Evolutionary conservation across 768 basidiomycete species (phyloP), one percentile per base, ranked within the genome.

Genomic region (Trametes sanguinea): DNA sequence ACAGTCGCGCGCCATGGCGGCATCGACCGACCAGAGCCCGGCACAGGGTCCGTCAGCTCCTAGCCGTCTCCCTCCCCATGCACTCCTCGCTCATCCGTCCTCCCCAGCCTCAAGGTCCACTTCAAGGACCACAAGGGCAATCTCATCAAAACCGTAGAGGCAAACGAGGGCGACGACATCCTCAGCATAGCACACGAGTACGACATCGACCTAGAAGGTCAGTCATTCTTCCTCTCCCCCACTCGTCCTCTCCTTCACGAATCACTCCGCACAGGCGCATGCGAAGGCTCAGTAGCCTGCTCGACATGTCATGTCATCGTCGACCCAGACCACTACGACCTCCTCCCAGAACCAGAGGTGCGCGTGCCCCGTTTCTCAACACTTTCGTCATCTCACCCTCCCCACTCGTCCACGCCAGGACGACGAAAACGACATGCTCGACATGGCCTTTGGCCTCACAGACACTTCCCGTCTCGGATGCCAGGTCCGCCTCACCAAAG

Each of bases 341-440:
- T 83, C 50, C 82, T 98, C 2, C 89, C 92, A 1, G 96, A 98
- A 70, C 95, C 96, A 4, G 91, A 71, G 67, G 71, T 70, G 16
- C 29, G 66, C 51, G 2, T 14, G 6, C 27, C 47, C 22, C 30
- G 27, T 22, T 43, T n/a, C 42, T 17, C 46, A 4, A 42, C n/a
- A 2, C 39, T 51, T 17, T 17, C 32, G 2, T 22, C 42, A 13
- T 46, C 27, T 33, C 27, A 22, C 27, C 32, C 9, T 29, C 39
- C 3, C n/a, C 37, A 43, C 35, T 37, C 35, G 35, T 37, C 35
- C 35, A 35, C 30, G 3, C 22, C 16, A 91, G 57, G 96, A 98
- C 66, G 96, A 99, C 71, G 96, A 99, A 77, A 99, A 98, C 69
- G 95, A 94, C 69, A 95, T 95, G 94, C 83, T 99, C 42, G 96